Evolutionary conservation across 306 rosid species (phyloP).

Genomic region (Psophocarpus tetragonolobus): DNA sequence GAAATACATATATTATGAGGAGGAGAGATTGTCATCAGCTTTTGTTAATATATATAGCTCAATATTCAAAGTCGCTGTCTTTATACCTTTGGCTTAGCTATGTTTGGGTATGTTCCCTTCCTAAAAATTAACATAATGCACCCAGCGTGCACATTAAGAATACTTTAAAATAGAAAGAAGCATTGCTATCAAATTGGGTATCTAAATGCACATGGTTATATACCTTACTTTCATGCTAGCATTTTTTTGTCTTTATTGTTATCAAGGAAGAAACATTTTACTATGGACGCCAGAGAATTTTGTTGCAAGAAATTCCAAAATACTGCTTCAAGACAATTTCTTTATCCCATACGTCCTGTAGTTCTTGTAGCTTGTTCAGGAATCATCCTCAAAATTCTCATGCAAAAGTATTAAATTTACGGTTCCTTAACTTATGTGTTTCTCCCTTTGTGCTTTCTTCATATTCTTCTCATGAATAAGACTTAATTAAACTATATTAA

Average conservation of each 20-base stretch:
- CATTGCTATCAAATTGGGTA: conserved; percentile 13
- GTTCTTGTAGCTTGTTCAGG: conserved; percentile 59
- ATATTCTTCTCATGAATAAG: conserved; percentile 56
- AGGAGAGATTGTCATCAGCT: conserved; percentile 12
- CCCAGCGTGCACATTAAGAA: conserved; percentile 37
- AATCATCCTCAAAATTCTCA: conserved; percentile 66
- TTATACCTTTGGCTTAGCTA: conserved; percentile 45
- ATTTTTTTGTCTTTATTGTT: conserved; percentile 39
- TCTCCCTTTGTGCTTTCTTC: conserved; percentile 51
- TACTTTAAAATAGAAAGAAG: conserved; percentile 25
- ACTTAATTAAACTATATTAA: neutral
- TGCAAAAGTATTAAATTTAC: conserved; percentile 33
- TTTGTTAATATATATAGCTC: conserved; percentile 34
- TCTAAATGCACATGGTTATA: conserved; percentile 57
- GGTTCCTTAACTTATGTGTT: conserved; percentile 50
- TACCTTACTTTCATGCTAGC: conserved; percentile 58
- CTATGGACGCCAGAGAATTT: conserved; percentile 51
- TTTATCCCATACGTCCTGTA: conserved; percentile 54
- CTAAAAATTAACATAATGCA: conserved; percentile 18
- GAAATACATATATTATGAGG: neutral
- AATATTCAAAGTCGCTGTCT: conserved; percentile 49
- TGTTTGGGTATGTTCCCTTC: conserved; percentile 46
- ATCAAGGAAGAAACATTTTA: conserved; percentile 29
- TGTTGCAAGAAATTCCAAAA: conserved; percentile 49
- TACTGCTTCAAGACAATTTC: conserved; percentile 42